A percentile compares a stretch with the other conserved stretches of the same genome.
Conservation (phyloP, 2,329 filamentous ascomycete species). For the Stagonosporopsis rhizophila region DNA sequence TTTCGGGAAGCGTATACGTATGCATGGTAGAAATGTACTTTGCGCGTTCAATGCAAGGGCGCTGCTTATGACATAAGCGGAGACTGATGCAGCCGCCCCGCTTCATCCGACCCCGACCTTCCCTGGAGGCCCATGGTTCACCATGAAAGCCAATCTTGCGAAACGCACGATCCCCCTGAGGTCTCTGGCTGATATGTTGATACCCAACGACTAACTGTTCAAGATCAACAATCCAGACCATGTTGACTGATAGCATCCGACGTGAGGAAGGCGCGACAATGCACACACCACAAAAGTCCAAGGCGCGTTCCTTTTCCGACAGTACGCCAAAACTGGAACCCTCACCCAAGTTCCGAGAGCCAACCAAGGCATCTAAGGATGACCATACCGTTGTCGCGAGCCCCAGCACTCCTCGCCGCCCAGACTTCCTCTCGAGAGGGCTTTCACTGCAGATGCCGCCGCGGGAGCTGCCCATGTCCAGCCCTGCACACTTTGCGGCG, state of each 20-base stretch:
- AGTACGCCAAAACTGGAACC: conserved; percentile 54
- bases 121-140: conserved; percentile 13
- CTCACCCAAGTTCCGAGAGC: conserved; percentile 55
- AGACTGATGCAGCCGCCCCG: conserved; percentile 34
- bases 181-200: conserved; percentile 36
- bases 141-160: conserved; percentile 12
- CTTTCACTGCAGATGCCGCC: conserved; percentile 75
- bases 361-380: conserved; percentile 51
- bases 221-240: conserved; percentile 23
- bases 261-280: conserved; percentile 31
- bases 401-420: conserved; percentile 71
- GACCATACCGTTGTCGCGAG: conserved; percentile 52
- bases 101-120: conserved; percentile 25
- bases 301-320: conserved; percentile 55
- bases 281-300: conserved; percentile 45
- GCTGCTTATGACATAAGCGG: conserved; percentile 19
- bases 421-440: conserved; percentile 67
- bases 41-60: background rate
- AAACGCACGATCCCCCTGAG: conserved; percentile 17
- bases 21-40: background rate
- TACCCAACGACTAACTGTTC: conserved; percentile 12
- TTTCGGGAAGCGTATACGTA: no score
- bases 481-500: conserved; percentile 61
- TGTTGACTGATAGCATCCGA: conserved; percentile 32
- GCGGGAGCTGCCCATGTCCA: conserved; percentile 55